Evolutionary conservation across 495 filamentous ascomycete genomes (phyloP).

Genomic region (Xylaria scruposa): DNA sequence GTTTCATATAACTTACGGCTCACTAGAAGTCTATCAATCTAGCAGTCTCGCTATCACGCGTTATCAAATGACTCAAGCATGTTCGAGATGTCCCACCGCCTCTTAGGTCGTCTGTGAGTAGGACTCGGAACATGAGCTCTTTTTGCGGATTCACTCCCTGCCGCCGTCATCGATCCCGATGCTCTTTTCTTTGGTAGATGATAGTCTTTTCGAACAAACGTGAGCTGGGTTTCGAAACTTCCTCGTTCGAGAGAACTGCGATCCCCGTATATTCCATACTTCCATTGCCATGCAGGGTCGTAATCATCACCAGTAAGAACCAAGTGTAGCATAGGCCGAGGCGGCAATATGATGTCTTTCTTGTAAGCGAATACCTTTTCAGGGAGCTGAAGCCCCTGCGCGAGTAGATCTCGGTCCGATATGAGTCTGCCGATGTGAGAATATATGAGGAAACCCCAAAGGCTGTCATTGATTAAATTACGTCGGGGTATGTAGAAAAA

Average conservation of each 20-base stretch:
- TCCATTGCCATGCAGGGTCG: not conserved
- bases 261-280: not conserved
- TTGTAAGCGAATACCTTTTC: not conserved
- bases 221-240: not conserved
- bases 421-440: conserved; percentile 25
- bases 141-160: not conserved
- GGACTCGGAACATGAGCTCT: not conserved
- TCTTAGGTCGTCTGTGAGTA: not conserved
- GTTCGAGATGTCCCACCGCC: not conserved
- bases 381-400: conserved; percentile 20
- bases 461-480: not conserved
- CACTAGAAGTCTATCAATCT: not conserved
- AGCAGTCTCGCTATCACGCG: not conserved
- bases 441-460: conserved; percentile 27
- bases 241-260: not conserved
- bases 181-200: not conserved
- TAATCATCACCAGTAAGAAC: not conserved
- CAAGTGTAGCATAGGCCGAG: conserved; percentile 13
- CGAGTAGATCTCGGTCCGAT: conserved; percentile 21
- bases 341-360: not conserved
- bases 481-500: no score
- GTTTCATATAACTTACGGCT: not conserved
- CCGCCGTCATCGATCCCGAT: not conserved
- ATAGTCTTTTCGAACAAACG: not conserved
- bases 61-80: conserved; percentile 1